These are phyloP conservation scores for Cyathus striatus DNA, from an alignment of 768 basidiomycete species.

Conservation along the genomic window DNA sequence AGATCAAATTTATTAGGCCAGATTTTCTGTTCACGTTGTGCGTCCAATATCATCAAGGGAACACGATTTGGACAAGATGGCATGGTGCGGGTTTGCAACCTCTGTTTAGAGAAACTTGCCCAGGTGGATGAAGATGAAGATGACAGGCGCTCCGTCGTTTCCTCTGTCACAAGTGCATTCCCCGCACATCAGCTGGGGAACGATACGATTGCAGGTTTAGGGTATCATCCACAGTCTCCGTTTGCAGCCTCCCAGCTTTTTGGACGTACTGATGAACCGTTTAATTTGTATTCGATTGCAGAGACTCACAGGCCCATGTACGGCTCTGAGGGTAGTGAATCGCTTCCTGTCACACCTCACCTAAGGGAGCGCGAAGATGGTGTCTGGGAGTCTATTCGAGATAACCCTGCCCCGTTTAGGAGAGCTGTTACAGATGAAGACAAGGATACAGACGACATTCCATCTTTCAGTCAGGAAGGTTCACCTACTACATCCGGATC, in stretches of 20 bases:
- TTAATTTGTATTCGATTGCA: constrained; percentile 78
- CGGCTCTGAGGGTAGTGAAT: constrained; percentile 51
- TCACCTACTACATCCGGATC: constrained; percentile 36
- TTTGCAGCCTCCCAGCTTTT: constrained; percentile 87
- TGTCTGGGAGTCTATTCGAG: constrained; percentile 41
- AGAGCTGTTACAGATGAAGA: constrained; percentile 74
- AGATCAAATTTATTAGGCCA: constrained; percentile 51
- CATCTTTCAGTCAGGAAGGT: constrained; percentile 37
- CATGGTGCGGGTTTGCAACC: constrained; percentile 93
- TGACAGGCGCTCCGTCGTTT: constrained; percentile 75
- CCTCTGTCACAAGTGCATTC: constrained; percentile 56
- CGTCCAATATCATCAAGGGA: constrained; percentile 94
- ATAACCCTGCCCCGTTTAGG: constrained; percentile 72
- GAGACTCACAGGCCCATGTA: constrained; percentile 58
- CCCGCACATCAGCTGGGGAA: constrained; percentile 73
- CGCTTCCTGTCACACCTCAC: constrained; percentile 46
- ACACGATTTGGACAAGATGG: constrained; percentile 90
- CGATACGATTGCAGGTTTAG: constrained; percentile 24
- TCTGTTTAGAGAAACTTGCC: constrained; percentile 89
- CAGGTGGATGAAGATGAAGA: constrained; percentile 90
- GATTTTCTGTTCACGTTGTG: constrained; percentile 96
- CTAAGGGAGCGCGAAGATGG: constrained; percentile 35
- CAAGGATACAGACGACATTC: constrained; percentile 45
- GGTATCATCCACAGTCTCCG: constrained; percentile 70
- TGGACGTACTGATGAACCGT: constrained; percentile 70